phyloP scores from a whole-genome alignment of 164 flowering plant species.

The Dillenia suffruticosa region DNA sequence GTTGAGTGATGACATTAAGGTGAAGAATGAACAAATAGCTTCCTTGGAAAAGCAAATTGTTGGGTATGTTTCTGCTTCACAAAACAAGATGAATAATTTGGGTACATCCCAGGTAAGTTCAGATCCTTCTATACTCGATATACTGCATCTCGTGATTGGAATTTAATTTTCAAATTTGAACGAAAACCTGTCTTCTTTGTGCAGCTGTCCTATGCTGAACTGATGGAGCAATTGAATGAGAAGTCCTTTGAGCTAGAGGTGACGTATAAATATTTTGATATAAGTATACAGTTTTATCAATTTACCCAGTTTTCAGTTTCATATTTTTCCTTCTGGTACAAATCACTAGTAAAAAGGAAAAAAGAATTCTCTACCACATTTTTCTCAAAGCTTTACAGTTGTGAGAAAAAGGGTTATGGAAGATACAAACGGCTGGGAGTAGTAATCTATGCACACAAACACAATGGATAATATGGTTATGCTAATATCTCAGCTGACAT shows the following conservation, averaged over 20 bases:
- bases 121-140: constrained; percentile 5
- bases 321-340: too few relatives aligned
- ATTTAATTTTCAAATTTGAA: constrained; percentile 2
- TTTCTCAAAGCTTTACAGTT: too few relatives aligned
- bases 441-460: too few relatives aligned
- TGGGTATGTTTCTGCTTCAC: constrained; percentile 36
- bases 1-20: constrained; percentile 63
- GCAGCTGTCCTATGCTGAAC: constrained; percentile 70
- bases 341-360: too few relatives aligned
- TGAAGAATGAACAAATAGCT: constrained; percentile 70
- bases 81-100: constrained; percentile 36
- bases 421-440: too few relatives aligned
- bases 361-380: too few relatives aligned
- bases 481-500: too few relatives aligned
- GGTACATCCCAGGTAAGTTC: constrained; percentile 61
- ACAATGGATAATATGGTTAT: too few relatives aligned
- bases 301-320: too few relatives aligned
- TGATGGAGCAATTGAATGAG: constrained; percentile 77
- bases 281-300: too few relatives aligned
- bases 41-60: constrained; percentile 68
- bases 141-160: constrained; percentile 1
- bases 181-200: not conserved
- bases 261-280: constrained; percentile 2
- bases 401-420: too few relatives aligned
- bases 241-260: constrained; percentile 99